phyloP scores from a whole-genome alignment of 164 flowering plant genomes.

The Magnolia changhungtana region DNA sequence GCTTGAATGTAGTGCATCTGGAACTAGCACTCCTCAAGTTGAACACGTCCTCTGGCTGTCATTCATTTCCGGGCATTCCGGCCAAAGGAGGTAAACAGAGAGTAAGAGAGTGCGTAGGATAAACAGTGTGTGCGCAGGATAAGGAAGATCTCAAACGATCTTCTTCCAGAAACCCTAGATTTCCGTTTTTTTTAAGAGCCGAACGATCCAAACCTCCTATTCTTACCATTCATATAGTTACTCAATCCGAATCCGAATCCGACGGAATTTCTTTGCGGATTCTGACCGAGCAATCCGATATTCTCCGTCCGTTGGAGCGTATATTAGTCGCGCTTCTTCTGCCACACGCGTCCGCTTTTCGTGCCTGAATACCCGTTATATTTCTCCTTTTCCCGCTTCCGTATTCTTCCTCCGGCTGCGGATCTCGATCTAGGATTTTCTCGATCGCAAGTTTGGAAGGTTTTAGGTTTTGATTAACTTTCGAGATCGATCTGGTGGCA shows the following conservation, averaged over 20 bases:
- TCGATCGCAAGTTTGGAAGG: neutral
- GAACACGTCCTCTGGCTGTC: no score
- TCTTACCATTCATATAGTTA: neutral
- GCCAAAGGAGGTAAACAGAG: neutral
- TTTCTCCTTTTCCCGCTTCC: conserved; percentile 2
- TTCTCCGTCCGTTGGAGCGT: neutral
- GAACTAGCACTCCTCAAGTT: no score
- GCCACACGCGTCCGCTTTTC: conserved; percentile 7
- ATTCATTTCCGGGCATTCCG: no score
- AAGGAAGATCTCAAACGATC: neutral
- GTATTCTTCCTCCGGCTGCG: conserved; percentile 7
- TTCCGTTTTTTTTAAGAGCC: neutral
- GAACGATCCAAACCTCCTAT: neutral
- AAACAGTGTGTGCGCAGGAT: neutral
- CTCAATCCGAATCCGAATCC: neutral
- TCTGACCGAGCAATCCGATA: conserved; percentile 14
- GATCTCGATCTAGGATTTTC: conserved; percentile 5
- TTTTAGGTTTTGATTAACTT: conserved; percentile 11
- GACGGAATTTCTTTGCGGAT: neutral
- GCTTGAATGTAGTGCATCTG: no score
- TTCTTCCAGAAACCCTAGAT: neutral
- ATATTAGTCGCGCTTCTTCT: neutral
- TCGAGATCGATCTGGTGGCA: conserved; percentile 11
- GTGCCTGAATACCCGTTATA: neutral
- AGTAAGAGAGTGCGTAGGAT: neutral